Evolutionary conservation across 345 rosid species (phyloP), one percentile per base, ranked within the genome.

Genomic region (Punica granatum): DNA sequence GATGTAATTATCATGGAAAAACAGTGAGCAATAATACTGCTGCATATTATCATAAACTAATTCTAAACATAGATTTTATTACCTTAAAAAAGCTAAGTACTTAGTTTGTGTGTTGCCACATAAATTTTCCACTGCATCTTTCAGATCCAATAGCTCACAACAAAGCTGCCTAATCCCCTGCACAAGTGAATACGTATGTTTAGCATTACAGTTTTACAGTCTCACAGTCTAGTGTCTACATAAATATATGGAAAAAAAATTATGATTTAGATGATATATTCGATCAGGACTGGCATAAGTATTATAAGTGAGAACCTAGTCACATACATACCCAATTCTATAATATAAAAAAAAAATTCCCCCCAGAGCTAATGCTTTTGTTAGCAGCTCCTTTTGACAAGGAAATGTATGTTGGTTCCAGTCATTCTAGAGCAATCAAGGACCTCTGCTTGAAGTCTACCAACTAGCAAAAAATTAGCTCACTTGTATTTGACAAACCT

Each of bases 81-180:
- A 90, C 99, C 98, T 88, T 80, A 89, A 78, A 85, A 94, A 94
- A 75, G 99, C 90, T 70, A 85, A 74, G 74, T 85, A 88, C 66
- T 89, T 91, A 19, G 93, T 84, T 60, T 78, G 90, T 83, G 80
- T 81, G 79, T 94, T 85, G 67, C 96, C 92, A 60, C 98, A 83
- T 70, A 89, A 79, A 75, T 88, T 89, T 64, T 91, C 98, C 59
- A 89, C 99, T 7, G 96, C 90, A 89, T 91, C 98, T 73, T 91
- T 94, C 78, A 94, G 78, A 85, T 91, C 98, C 88, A 94, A 74
- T 71, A 94, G 92, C 86, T 94, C 99, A 73, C 96, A 91, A 72
- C 99, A 94, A 34, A 94, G 85, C 62, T 82, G 83, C 78, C 98
- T 83, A 75, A 94, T 88, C 63, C 96, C 99, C 98, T 94, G 83